These are phyloP conservation scores for Zasmidium cellare DNA, from an alignment of 2,329 filamentous ascomycete genomes.

Conservation along the genomic window DNA sequence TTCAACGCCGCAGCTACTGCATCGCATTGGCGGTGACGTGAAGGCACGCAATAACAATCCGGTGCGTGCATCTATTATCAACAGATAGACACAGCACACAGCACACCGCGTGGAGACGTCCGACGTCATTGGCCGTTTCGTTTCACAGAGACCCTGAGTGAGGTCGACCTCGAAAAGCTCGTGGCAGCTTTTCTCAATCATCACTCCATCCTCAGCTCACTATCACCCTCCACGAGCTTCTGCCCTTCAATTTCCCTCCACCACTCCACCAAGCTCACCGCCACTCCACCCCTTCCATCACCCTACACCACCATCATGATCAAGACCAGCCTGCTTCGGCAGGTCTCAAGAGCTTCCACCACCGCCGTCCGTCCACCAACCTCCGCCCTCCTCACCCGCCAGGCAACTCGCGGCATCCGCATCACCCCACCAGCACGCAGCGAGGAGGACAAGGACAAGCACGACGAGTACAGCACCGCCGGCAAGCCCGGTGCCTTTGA, in stretches of 20 bases:
- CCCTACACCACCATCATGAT: slow-evolving; percentile 27
- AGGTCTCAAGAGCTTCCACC: slow-evolving; percentile 33
- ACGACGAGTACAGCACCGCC: slow-evolving; percentile 33
- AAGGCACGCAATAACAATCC: background rate
- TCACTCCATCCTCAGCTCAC: no score
- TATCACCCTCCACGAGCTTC: no score
- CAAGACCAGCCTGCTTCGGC: slow-evolving; percentile 33
- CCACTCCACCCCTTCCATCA: background rate
- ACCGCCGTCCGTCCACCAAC: slow-evolving; percentile 27
- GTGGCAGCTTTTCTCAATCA: no score
- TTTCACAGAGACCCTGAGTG: no score
- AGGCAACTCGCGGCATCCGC: slow-evolving; percentile 21
- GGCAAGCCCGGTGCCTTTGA: slow-evolving; percentile 37
- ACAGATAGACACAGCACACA: background rate
- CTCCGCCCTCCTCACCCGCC: slow-evolving; percentile 25
- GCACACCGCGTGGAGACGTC: background rate
- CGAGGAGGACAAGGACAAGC: slow-evolving; percentile 30
- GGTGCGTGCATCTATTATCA: background rate
- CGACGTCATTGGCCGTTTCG: background rate
- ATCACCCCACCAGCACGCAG: slow-evolving; percentile 18
- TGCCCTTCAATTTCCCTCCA: background rate
- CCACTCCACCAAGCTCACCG: background rate
- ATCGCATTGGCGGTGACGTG: background rate
- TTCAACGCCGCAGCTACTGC: background rate
- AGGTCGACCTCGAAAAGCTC: no score